Evolutionary conservation across 306 rosid species (phyloP).

Genomic region (Canavalia gladiata): DNA sequence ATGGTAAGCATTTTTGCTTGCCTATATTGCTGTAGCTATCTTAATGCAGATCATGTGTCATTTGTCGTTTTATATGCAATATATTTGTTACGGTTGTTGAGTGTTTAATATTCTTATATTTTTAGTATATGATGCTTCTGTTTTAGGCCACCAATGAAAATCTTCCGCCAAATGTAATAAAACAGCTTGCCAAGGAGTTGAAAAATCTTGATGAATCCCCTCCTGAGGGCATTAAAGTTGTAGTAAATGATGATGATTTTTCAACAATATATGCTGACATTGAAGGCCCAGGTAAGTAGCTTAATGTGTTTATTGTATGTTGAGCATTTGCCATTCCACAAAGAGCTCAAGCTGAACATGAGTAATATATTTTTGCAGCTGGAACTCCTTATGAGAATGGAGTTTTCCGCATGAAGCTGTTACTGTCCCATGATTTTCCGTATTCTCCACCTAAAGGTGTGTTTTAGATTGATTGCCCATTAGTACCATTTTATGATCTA

Average conservation of each 20-base stretch:
- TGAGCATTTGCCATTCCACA: conserved; percentile 25
- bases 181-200: conserved; percentile 97
- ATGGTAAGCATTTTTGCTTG: conserved; percentile 63
- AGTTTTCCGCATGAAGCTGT: conserved; percentile 94
- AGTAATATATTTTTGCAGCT: conserved; percentile 65
- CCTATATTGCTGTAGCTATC: not conserved
- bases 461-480: conserved; percentile 30
- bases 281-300: conserved; percentile 92
- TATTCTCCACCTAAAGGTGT: conserved; percentile 96
- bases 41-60: conserved; percentile 18
- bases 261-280: conserved; percentile 90
- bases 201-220: conserved; percentile 96
- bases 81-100: conserved; percentile 20
- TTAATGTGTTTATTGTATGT: conserved; percentile 14
- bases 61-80: conserved; percentile 15
- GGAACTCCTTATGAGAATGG: conserved; percentile 98
- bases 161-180: conserved; percentile 97
- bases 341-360: conserved; percentile 34
- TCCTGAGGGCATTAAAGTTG: conserved; percentile 96
- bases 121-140: conserved; percentile 34
- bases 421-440: conserved; percentile 84
- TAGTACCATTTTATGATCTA: conserved; percentile 1
- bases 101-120: conserved; percentile 20
- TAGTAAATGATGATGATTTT: conserved; percentile 89
- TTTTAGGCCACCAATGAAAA: conserved; percentile 96